A percentile compares a stretch with the other conserved stretches of the same genome.
Conservation (phyloP, 2,329 filamentous ascomycete species). For the Monilinia vaccinii-corymbosi region DNA sequence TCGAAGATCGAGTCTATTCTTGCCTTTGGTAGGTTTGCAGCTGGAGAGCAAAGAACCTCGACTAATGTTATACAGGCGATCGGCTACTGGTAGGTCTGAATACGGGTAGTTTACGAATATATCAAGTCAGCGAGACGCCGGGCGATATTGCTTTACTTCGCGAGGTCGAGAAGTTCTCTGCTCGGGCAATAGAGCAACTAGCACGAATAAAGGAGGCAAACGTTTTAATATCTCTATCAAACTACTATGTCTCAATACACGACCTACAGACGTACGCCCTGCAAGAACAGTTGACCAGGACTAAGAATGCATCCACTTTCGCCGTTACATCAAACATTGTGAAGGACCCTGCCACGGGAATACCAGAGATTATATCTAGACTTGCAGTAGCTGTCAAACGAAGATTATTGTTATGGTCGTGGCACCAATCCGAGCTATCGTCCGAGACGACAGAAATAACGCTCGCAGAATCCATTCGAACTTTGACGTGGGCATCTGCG, state of each 20-base stretch:
- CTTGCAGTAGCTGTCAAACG: conserved; percentile 90
- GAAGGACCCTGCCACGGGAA: conserved; percentile 75
- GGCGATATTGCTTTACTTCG: conserved; percentile 69
- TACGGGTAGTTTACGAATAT: conserved; percentile 80
- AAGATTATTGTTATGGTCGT: conserved; percentile 82
- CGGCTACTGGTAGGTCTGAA: conserved; percentile 86
- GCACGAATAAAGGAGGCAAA: conserved; percentile 94
- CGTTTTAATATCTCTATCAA: conserved; percentile 82
- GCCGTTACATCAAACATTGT: conserved; percentile 94
- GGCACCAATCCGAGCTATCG: conserved; percentile 87
- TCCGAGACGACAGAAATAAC: conserved; percentile 67
- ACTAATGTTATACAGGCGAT: conserved; percentile 51
- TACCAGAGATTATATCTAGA: conserved; percentile 86
- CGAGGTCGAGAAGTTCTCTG: conserved; percentile 90
- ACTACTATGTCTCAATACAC: conserved; percentile 81
- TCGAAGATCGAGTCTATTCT: conserved; percentile 94
- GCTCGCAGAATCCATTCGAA: conserved; percentile 75
- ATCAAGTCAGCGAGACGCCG: conserved; percentile 68
- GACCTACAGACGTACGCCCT: conserved; percentile 79
- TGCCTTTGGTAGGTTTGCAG: conserved; percentile 58
- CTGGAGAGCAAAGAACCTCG: neutral
- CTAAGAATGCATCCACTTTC: conserved; percentile 82
- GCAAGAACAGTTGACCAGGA: conserved; percentile 69
- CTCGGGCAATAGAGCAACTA: conserved; percentile 82
- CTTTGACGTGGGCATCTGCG: conserved; percentile 82